Base-by-base conservation (phyloP, 2,329 filamentous ascomycete species). In the Bimuria novae-zelandiae region DNA sequence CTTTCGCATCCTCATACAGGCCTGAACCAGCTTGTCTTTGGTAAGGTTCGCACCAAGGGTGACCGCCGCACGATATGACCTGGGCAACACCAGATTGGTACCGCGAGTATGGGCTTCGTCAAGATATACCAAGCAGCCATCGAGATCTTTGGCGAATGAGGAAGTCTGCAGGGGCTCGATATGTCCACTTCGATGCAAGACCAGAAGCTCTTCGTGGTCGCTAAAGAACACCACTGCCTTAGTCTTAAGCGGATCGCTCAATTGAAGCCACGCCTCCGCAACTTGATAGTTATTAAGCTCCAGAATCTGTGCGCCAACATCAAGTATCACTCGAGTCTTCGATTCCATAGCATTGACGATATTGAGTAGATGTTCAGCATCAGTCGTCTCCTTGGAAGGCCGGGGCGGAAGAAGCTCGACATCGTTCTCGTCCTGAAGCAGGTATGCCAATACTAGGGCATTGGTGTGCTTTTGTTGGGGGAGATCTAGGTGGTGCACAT, bases 71-170 rank as follows among this genome's bases (percentile, higher is more conserved):
- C 83, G 76, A 57, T 86, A 87, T 11, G 79, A 4, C 0, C 51
- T 51, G 0, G 87, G 88, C 0, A 90, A 69, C 29, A 80, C 82
- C 0, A 92, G 64, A 56, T 92, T 88, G 0, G 82, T 90, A 0
- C 89, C 88, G 54, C 88, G 71, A 0, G 88, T 89, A 55, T 92
- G 88, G 0, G 82, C 80, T 52, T 92, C 84, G 44, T 92, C 88
- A 0, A 92, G 75, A 49, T 86, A 92, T 0, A 91, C 77, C 0
- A 89, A 67, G 49, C 88, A 92, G 0, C 59, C 59, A 4, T 84
- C 82, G 0, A 88, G 69, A 5, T 85, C 79, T 0, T 77, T 75
- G 0, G 75, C 70, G 59, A 83, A 90, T 0, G 85, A 79, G 0
- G 89, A 91, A 0, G 75, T 79, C 3, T 81, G 77, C 0, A 92